Base-by-base conservation (phyloP, 1,284 basidiomycete genomes). In the Sporisorium exsertum region DNA sequence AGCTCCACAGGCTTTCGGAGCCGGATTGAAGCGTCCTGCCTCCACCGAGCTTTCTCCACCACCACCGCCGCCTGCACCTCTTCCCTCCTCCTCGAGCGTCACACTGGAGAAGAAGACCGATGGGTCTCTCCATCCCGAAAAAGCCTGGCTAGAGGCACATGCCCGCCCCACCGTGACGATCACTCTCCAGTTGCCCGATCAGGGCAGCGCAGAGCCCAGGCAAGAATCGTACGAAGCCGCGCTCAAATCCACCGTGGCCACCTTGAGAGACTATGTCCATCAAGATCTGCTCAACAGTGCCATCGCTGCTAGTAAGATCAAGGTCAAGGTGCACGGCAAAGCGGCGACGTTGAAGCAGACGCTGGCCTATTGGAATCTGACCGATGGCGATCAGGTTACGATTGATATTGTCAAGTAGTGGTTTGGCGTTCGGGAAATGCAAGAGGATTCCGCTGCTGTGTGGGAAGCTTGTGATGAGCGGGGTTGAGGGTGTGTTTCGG, bases 341-440 rank as follows among this genome's bases (percentile, higher is more conserved):
- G 63, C 75, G 12, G 76, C 78, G 26, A 85, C 83, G 35, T 62
- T 84, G 58, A 83, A 79, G 55, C 80, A 83, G 66, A 80, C 77
- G 20, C 58, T 84, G 42, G 84, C 82, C 12, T 69, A 74, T 52
- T 85, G 81, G 81, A 85, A 85, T 43, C 33, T 85, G 56, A 60
- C 59, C 5, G 78, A 84, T 49, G 78, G 78, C 18, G 82, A 83
- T 58, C 51, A 45, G 26, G 72, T 84, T 3, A 65, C 68, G 26
- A 64, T 83, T 18, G 67, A 59, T 35, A 22, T 84, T 8, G 65
- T 26, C 42, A 77, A 80, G 58, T 82, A 69, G 52, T 12, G 18
- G 9, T 32, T 26, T 18, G 15, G 10, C 5, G 18, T 8, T n/a
- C 16, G 18, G 18, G 16, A n/a, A 40, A 40, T n/a, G 15, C 18